phyloP scores from a whole-genome alignment of 805 yeast genomes.

The Yarrowia divulgata region DNA sequence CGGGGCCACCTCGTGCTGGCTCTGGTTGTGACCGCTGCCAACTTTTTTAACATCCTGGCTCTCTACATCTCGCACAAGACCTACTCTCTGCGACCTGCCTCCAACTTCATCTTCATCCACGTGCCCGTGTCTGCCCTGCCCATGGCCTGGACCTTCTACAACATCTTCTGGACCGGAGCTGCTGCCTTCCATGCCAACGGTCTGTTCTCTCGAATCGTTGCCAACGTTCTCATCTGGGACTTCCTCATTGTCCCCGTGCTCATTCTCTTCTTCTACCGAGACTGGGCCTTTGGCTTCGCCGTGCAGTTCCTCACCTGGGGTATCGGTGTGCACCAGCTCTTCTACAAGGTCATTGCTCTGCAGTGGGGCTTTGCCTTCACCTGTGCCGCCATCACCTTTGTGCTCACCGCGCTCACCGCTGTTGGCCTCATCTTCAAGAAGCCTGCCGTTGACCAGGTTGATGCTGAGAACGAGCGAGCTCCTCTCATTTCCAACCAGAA shows the following conservation, averaged over 20 bases:
- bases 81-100: conserved; percentile 59
- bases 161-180: conserved; percentile 86
- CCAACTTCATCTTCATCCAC: conserved; percentile 66
- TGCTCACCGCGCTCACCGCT: conserved; percentile 58
- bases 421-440: conserved; percentile 39
- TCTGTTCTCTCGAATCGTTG: conserved; percentile 68
- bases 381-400: conserved; percentile 64
- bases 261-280: conserved; percentile 65
- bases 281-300: conserved; percentile 72
- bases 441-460: conserved; percentile 16
- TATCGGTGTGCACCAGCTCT: conserved; percentile 72
- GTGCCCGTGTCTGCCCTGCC: conserved; percentile 74
- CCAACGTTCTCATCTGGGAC: conserved; percentile 80
- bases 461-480: conserved; percentile 38
- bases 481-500: conserved; percentile 27
- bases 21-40: conserved; percentile 64
- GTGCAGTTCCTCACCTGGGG: conserved; percentile 67
- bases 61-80: conserved; percentile 68
- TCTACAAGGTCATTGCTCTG: conserved; percentile 72
- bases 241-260: conserved; percentile 69
- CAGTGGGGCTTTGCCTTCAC: conserved; percentile 87
- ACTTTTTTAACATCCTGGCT: conserved; percentile 64
- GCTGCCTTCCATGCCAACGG: conserved; percentile 67
- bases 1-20: conserved; percentile 64
- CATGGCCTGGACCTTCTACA: conserved; percentile 74